Percentiles rank a stretch among this genome's conserved stretches.
Conservation (phyloP, 176 grass and related monocot species). For the Carex kokanica region DNA sequence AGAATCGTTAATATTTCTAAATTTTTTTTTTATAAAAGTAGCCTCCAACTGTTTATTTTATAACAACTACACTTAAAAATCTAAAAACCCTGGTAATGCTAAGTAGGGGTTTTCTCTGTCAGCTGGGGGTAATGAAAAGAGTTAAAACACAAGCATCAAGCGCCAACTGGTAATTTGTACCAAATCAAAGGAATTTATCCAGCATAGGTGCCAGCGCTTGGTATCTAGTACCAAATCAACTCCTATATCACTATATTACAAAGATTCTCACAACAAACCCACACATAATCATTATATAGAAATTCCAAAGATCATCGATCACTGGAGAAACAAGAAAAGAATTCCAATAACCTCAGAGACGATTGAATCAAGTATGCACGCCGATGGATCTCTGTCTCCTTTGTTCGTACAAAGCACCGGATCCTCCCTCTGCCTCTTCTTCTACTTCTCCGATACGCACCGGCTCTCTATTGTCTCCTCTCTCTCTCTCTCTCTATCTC, state of each 20-base stretch:
- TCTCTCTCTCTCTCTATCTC: no score
- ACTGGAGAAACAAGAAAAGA: neutral
- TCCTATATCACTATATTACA: no score
- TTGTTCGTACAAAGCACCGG: neutral
- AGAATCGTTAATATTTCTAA: neutral
- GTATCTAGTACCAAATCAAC: no score
- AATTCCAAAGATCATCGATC: neutral
- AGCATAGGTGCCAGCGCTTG: no score
- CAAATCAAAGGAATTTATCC: no score
- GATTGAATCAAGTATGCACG: neutral
- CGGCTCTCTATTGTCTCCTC: no score
- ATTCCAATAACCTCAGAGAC: neutral
- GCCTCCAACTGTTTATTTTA: neutral
- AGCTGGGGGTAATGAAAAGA: no score
- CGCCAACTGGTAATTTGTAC: no score
- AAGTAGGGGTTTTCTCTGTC: neutral
- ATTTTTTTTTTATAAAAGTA: no score
- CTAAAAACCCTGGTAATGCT: neutral
- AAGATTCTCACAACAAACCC: neutral
- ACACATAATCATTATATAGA: neutral
- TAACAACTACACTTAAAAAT: neutral
- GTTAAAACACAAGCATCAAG: no score
- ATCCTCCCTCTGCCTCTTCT: no score
- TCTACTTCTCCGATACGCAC: no score
- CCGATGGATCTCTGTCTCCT: neutral